Evolutionary conservation across 176 grass and related monocot genomes (phyloP).

Genomic region (Aegilops speltoides): DNA sequence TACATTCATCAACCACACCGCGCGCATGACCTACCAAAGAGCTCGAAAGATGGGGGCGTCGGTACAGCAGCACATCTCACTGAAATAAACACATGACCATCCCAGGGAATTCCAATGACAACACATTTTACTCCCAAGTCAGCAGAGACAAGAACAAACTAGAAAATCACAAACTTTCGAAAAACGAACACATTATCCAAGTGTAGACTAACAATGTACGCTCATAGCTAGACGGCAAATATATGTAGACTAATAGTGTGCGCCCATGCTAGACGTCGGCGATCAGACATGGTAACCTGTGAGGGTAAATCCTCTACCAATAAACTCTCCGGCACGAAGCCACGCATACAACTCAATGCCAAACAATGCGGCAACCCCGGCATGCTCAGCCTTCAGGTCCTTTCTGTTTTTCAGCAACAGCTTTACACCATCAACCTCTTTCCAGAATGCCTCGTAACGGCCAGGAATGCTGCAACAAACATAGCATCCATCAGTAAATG

Average conservation of each 20-base stretch:
- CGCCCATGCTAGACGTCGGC: background rate
- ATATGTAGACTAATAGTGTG: background rate
- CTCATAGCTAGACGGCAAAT: constrained; percentile 2
- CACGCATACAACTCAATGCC: constrained; percentile 85
- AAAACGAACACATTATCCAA: background rate
- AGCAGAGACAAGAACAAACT: background rate
- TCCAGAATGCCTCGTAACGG: constrained; percentile 72
- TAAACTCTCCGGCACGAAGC: constrained; percentile 72
- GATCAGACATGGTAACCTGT: constrained; percentile 81
- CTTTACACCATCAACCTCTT: constrained; percentile 71
- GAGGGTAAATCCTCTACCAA: constrained; percentile 79
- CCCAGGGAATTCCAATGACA: background rate
- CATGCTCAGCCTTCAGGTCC: constrained; percentile 67
- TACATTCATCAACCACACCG: too few relatives aligned
- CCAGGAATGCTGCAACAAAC: constrained; percentile 62
- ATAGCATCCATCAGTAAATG: background rate
- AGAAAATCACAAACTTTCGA: background rate
- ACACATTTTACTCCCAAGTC: background rate
- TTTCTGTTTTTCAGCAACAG: constrained; percentile 57
- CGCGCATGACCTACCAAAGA: background rate
- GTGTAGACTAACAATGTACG: background rate
- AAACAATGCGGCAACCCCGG: constrained; percentile 72
- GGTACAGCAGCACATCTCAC: too few relatives aligned
- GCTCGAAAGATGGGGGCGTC: too few relatives aligned
- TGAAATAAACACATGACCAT: background rate